Conservation (phyloP, 78 protist species). For the slime mould (Dictyostelium discoideum) region dicty_2.7 NC_007089.4:3240001-3240500, state of each 20-base stretch:
- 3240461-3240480: not conserved
- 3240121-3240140: no score
- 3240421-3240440: not conserved
- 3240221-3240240: not conserved
- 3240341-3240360: not conserved
- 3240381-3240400: not conserved
- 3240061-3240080: no score
- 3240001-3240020: no score
- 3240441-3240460: not conserved
- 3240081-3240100: no score
- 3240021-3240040: no score
- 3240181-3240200: no score
- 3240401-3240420: not conserved
- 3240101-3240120: no score
- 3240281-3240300: not conserved
- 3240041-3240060: no score
- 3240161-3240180: not conserved
- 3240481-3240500: no score
- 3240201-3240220: not conserved
- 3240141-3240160: no score
- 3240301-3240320: not conserved
- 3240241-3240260: not conserved
- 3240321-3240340: not conserved
- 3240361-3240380: not conserved
- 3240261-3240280: not conserved